Percentiles rank a stretch among this genome's conserved stretches.
These are phyloP conservation scores for Candolleomyces aberdarensis DNA, from an alignment of 768 basidiomycete genomes.

Conservation along the genomic window DNA sequence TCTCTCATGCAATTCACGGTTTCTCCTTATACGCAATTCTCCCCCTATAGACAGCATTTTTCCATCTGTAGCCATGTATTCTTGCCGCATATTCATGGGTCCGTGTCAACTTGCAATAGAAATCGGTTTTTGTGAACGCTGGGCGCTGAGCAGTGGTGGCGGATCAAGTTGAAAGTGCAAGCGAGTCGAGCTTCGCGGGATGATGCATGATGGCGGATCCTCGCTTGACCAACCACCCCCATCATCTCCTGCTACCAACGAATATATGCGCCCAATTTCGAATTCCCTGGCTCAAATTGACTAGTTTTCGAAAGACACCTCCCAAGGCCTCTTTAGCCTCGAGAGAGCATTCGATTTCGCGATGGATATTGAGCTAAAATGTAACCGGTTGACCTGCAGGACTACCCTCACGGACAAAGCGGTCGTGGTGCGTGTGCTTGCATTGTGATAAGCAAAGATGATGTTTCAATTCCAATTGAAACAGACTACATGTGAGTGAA, in stretches of 20 bases:
- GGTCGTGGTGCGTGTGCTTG: conserved; percentile 63
- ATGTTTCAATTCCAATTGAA: no score
- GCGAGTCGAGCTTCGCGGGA: not conserved
- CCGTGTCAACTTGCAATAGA: not conserved
- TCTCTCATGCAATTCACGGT: not conserved
- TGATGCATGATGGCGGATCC: no score
- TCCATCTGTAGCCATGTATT: not conserved
- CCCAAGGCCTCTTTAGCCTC: not conserved
- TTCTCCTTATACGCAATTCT: not conserved
- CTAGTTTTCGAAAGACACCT: no score
- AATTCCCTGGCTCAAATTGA: not conserved
- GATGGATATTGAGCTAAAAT: conserved; percentile 78
- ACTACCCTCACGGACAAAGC: conserved; percentile 70
- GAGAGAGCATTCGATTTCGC: not conserved
- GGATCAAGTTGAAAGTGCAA: not conserved
- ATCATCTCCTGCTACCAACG: not conserved
- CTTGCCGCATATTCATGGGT: not conserved
- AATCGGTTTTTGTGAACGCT: not conserved
- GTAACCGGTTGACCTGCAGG: conserved; percentile 77
- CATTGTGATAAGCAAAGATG: no score
- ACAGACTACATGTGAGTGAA: conserved; percentile 26
- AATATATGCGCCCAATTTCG: not conserved
- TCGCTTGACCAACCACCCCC: not conserved
- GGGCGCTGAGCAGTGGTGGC: no score
- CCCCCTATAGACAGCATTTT: not conserved